Percentiles rank a stretch among this genome's conserved stretches.
Evolutionary conservation across 2,329 filamentous ascomycete genomes (phyloP).

Genomic region (Metarhizium anisopliae): DNA sequence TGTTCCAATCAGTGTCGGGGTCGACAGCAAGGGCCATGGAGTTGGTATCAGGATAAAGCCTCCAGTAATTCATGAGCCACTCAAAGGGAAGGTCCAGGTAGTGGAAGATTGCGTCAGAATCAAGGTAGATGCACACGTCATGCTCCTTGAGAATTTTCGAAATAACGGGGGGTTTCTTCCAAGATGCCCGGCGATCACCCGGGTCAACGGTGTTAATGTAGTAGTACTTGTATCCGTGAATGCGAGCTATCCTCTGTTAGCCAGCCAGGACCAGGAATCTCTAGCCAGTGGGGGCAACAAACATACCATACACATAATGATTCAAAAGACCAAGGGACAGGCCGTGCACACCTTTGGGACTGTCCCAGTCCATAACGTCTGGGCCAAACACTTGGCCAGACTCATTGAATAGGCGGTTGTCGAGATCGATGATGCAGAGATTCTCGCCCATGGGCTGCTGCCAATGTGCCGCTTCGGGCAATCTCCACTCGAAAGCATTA

Average conservation of each 20-base stretch:
- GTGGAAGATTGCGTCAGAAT: constrained; percentile 36
- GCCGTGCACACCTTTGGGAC: constrained; percentile 22
- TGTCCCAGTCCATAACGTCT: constrained; percentile 26
- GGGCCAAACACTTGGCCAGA: constrained; percentile 27
- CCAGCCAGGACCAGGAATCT: constrained; percentile 2
- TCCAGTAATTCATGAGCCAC: constrained; percentile 40
- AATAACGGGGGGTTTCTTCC: constrained; percentile 36
- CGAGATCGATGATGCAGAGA: constrained; percentile 36
- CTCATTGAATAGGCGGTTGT: constrained; percentile 29
- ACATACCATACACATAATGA: constrained; percentile 34
- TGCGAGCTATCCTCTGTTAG: constrained; percentile 23
- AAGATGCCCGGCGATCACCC: constrained; percentile 33
- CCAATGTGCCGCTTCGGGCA: constrained; percentile 20
- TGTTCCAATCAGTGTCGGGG: constrained; percentile 27
- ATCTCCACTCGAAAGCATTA: constrained; percentile 23
- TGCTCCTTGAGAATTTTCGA: constrained; percentile 33
- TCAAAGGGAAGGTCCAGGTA: constrained; percentile 34
- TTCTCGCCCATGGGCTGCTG: constrained; percentile 25
- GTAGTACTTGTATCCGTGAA: constrained; percentile 40
- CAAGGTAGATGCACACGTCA: constrained; percentile 33
- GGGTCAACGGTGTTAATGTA: constrained; percentile 29
- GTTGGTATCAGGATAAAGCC: constrained; percentile 28
- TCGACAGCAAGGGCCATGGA: constrained; percentile 33
- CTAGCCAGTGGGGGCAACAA: neutral
- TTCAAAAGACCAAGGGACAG: constrained; percentile 32